These are phyloP conservation scores for Malus asiatica DNA, from an alignment of 306 rosid genomes.

Conservation along the genomic window DNA sequence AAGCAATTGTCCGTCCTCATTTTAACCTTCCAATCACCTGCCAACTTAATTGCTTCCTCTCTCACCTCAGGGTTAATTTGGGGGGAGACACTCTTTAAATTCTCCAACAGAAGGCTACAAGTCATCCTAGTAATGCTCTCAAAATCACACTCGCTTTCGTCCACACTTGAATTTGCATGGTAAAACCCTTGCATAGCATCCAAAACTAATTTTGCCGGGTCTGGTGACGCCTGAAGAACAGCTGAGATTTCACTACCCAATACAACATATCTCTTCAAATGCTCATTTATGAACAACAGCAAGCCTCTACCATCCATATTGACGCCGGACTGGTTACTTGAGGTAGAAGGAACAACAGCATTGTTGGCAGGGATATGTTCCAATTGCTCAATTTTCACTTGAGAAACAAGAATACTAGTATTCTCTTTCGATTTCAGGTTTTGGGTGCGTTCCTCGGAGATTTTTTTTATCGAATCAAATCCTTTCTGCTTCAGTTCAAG, in stretches of 20 bases:
- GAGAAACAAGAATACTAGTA: conserved; percentile 2
- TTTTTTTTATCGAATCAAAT: background rate
- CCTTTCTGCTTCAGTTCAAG: background rate
- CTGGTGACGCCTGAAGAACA: background rate
- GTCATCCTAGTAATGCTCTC: conserved; percentile 21
- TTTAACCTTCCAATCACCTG: conserved; percentile 36
- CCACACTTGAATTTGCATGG: conserved; percentile 10
- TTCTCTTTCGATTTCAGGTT: conserved; percentile 6
- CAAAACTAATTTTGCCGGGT: conserved; percentile 39
- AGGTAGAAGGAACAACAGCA: background rate
- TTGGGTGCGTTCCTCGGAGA: background rate
- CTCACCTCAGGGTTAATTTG: conserved; percentile 23
- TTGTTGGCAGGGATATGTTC: background rate
- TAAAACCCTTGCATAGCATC: conserved; percentile 37
- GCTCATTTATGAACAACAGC: conserved; percentile 20
- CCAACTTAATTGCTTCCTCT: conserved; percentile 35
- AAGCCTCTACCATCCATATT: conserved; percentile 17
- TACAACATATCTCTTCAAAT: conserved; percentile 2
- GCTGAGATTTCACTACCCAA: background rate
- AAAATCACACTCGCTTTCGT: background rate
- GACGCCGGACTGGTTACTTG: background rate
- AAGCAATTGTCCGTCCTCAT: conserved; percentile 16
- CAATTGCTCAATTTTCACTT: conserved; percentile 11
- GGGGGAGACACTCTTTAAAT: conserved; percentile 23
- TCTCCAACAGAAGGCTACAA: conserved; percentile 33